These are phyloP conservation scores for Candida labiduridarum DNA, from an alignment of 1,139 yeast genomes.

Conservation along the genomic window DNA sequence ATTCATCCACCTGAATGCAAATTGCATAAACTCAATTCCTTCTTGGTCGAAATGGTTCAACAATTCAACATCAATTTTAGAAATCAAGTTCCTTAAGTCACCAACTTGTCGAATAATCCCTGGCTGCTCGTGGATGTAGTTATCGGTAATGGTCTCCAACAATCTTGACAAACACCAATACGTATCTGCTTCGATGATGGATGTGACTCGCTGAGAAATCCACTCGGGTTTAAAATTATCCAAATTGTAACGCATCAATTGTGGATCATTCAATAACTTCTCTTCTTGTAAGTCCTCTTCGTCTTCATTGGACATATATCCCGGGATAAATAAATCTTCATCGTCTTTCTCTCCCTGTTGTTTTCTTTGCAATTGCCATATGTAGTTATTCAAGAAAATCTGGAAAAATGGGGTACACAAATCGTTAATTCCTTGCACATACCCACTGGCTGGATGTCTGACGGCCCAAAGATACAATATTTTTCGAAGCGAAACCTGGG, in stretches of 20 bases:
- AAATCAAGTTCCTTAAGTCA: constrained; percentile 74
- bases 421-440: constrained; percentile 98
- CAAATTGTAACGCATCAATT: constrained; percentile 24
- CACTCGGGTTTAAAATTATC: constrained; percentile 63
- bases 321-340: constrained; percentile 38
- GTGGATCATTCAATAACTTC: constrained; percentile 30
- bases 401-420: constrained; percentile 93
- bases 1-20: constrained; percentile 98
- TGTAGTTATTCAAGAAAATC: constrained; percentile 74
- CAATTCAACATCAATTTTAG: constrained; percentile 75
- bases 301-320: constrained; percentile 26
- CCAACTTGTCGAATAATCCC: constrained; percentile 91
- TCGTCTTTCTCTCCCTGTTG: constrained; percentile 22
- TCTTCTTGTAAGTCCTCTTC: constrained; percentile 31
- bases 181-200: constrained; percentile 82
- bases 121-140: constrained; percentile 96
- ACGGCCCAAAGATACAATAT: constrained; percentile 93
- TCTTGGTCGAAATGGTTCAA: constrained; percentile 76
- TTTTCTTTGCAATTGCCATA: constrained; percentile 46
- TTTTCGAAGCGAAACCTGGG: constrained; percentile 78
- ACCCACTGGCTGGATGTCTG: constrained; percentile 97
- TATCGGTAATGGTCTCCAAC: constrained; percentile 92
- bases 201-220: constrained; percentile 51
- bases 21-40: constrained; percentile 89
- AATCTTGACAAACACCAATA: constrained; percentile 94